Evolutionary conservation across 2,329 filamentous ascomycete genomes (phyloP).

Genomic region (Lachnellula cervina): DNA sequence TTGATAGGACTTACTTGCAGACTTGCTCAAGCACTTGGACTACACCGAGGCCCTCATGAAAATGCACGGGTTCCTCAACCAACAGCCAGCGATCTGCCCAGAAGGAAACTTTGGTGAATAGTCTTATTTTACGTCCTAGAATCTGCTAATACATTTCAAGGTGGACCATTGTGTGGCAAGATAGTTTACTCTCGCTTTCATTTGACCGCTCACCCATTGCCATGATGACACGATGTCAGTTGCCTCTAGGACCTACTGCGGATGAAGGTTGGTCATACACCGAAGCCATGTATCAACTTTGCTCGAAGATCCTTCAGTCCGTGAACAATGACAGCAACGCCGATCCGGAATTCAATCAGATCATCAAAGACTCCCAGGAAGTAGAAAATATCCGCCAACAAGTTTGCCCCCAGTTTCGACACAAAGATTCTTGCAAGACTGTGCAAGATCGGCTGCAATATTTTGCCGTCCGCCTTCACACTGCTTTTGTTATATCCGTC

Average conservation of each 20-base stretch:
- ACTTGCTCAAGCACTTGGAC: constrained; percentile 59
- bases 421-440: constrained; percentile 59
- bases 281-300: constrained; percentile 62
- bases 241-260: constrained; percentile 47
- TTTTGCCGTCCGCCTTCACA: constrained; percentile 60
- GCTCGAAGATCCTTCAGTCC: constrained; percentile 50
- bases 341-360: constrained; percentile 37
- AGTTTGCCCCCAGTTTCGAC: constrained; percentile 50
- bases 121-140: background rate
- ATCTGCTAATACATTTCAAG: constrained; percentile 29
- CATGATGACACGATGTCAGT: constrained; percentile 37
- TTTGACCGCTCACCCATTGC: constrained; percentile 64
- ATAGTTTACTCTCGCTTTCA: constrained; percentile 59
- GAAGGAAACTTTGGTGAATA: constrained; percentile 29
- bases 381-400: constrained; percentile 37
- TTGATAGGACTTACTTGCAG: constrained; percentile 59
- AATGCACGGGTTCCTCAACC: constrained; percentile 20
- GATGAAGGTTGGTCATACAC: constrained; percentile 53
- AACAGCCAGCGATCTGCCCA: constrained; percentile 28
- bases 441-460: constrained; percentile 59
- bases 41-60: constrained; percentile 41
- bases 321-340: constrained; percentile 29
- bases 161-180: constrained; percentile 63
- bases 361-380: constrained; percentile 52
- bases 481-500: constrained; percentile 60